Conservation (phyloP, 1,284 basidiomycete genomes). For the Hypsizygus ulmarius region DNA sequence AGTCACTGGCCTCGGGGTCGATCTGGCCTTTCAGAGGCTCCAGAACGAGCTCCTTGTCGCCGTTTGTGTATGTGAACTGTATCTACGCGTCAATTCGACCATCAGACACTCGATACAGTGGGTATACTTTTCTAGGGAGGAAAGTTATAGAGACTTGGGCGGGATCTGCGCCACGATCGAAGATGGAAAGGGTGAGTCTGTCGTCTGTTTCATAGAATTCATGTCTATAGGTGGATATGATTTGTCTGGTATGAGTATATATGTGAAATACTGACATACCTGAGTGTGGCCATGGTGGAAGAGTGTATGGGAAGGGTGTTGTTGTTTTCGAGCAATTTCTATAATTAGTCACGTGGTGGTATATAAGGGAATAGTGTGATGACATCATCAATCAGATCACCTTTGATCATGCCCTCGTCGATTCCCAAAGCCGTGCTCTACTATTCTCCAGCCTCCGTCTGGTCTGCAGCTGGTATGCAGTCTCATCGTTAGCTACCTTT, state of each 20-base stretch:
- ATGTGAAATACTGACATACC: constrained; percentile 33
- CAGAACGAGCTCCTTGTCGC: constrained; percentile 60
- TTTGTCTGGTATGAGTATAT: background rate
- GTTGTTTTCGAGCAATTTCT: constrained; percentile 24
- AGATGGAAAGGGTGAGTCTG: constrained; percentile 70
- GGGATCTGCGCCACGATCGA: constrained; percentile 75
- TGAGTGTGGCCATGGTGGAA: constrained; percentile 37
- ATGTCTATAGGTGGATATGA: constrained; percentile 47
- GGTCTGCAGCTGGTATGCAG: constrained; percentile 58
- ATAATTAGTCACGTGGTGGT: constrained; percentile 15
- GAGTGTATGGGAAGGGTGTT: constrained; percentile 5
- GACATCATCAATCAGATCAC: constrained; percentile 20
- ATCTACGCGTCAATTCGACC: constrained; percentile 1
- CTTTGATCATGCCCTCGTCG: constrained; percentile 26
- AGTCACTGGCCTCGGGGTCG: constrained; percentile 58
- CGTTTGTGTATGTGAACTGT: constrained; percentile 61
- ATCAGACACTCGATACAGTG: background rate
- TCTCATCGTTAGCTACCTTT: constrained; percentile 7
- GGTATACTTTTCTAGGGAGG: constrained; percentile 58
- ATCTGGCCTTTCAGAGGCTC: constrained; percentile 83
- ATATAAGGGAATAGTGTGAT: constrained; percentile 27
- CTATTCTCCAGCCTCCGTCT: constrained; percentile 53
- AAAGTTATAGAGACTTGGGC: constrained; percentile 62
- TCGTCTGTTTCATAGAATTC: constrained; percentile 89
- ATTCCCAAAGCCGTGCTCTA: constrained; percentile 62